Evolutionary conservation across 2,329 filamentous ascomycete genomes (phyloP).

Genomic region (Coccinonectria pachysandricola): DNA sequence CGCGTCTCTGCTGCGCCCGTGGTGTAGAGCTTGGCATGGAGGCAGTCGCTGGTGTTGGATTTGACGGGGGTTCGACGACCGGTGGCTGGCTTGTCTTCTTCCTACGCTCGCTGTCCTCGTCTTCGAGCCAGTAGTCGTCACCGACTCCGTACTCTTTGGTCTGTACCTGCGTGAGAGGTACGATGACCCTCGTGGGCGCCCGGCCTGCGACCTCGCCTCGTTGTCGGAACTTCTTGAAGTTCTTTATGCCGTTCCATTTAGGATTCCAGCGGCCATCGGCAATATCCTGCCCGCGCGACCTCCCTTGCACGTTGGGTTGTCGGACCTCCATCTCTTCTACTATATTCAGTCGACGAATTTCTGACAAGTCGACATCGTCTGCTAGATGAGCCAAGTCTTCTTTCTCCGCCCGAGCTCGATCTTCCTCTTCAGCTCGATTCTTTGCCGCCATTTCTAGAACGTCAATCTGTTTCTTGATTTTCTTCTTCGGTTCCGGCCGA

Average conservation of each 20-base stretch:
- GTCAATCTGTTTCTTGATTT: slow-evolving; percentile 52
- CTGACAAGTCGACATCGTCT: slow-evolving; percentile 59
- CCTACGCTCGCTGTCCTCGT: slow-evolving; percentile 26
- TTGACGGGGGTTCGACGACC: slow-evolving; percentile 8
- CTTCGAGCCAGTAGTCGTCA: slow-evolving; percentile 66
- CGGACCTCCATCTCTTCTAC: slow-evolving; percentile 67
- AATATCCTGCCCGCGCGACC: slow-evolving; percentile 37
- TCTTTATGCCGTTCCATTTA: slow-evolving; percentile 86
- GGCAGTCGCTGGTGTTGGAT: too few species aligned
- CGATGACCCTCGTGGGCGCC: slow-evolving; percentile 44
- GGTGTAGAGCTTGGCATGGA: too few species aligned
- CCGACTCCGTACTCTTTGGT: slow-evolving; percentile 64
- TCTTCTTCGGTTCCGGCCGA: slow-evolving; percentile 29
- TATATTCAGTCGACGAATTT: slow-evolving; percentile 63
- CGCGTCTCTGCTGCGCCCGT: slow-evolving; percentile 7
- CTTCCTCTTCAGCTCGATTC: slow-evolving; percentile 55
- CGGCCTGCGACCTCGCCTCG: slow-evolving; percentile 40
- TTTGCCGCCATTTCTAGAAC: slow-evolving; percentile 56
- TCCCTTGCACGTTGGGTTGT: slow-evolving; percentile 17
- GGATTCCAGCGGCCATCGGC: slow-evolving; percentile 64
- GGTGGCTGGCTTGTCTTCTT: slow-evolving; percentile 20
- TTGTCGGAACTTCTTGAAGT: slow-evolving; percentile 81
- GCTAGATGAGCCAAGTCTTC: slow-evolving; percentile 41
- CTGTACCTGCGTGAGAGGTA: slow-evolving; percentile 61
- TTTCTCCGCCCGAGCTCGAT: slow-evolving; percentile 43